Evolutionary conservation across 495 filamentous ascomycete species (phyloP).

Genomic region (Podospora pseudoanserina): DNA sequence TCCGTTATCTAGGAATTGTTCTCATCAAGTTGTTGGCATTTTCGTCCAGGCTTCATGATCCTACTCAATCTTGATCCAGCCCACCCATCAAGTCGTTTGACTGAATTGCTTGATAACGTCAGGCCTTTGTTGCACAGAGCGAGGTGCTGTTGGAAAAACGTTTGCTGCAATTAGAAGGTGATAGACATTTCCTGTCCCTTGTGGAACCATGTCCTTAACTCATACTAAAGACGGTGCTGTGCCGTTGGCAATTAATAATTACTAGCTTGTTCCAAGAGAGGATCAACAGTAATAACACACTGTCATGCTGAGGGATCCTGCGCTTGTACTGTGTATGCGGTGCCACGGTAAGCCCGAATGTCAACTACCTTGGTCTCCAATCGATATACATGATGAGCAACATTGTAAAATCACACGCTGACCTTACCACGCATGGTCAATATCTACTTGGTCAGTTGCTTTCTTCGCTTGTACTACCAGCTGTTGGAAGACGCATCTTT

Average conservation of each 20-base stretch:
- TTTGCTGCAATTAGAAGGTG: neutral
- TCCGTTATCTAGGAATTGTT: neutral
- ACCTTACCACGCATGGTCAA: neutral
- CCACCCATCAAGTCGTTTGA: neutral
- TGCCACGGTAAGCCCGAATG: no score
- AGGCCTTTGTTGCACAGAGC: neutral
- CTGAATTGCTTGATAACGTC: neutral
- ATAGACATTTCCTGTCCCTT: neutral
- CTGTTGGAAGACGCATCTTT: neutral
- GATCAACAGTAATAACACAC: no score
- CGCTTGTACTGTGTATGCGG: no score
- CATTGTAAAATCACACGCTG: neutral
- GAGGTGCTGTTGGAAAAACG: neutral
- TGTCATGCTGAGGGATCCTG: no score
- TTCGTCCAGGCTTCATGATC: neutral
- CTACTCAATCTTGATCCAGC: neutral
- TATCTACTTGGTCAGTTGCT: neutral
- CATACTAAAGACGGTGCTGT: neutral
- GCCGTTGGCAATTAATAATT: neutral
- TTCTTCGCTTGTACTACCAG: neutral
- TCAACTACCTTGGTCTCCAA: no score
- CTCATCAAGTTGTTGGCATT: neutral
- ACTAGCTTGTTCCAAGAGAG: no score
- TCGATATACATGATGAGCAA: no score
- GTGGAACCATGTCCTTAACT: neutral